These are phyloP conservation scores for rapeseed (Brassica napus) DNA, from an alignment of 345 rosid species.

Conservation along the genomic window Da-Ae NC_063444.1:43308001-43308500, in stretches of 20 bases:
- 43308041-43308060: too few relatives aligned
- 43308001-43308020: too few relatives aligned
- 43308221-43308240: neutral
- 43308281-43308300: neutral
- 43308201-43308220: neutral
- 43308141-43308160: too few relatives aligned
- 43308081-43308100: too few relatives aligned
- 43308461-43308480: neutral
- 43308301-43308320: neutral
- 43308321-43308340: neutral
- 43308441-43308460: neutral
- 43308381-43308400: neutral
- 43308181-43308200: neutral
- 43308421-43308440: neutral
- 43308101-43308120: too few relatives aligned
- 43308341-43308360: neutral
- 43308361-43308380: neutral
- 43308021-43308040: too few relatives aligned
- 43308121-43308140: too few relatives aligned
- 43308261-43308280: slow-evolving; percentile 7
- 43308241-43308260: neutral
- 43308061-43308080: too few relatives aligned
- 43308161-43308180: too few relatives aligned
- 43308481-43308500: neutral
- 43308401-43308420: neutral